Base-by-base conservation (phyloP, 192 early-diverging fungal species). In the Coemansia sp. region DNA sequence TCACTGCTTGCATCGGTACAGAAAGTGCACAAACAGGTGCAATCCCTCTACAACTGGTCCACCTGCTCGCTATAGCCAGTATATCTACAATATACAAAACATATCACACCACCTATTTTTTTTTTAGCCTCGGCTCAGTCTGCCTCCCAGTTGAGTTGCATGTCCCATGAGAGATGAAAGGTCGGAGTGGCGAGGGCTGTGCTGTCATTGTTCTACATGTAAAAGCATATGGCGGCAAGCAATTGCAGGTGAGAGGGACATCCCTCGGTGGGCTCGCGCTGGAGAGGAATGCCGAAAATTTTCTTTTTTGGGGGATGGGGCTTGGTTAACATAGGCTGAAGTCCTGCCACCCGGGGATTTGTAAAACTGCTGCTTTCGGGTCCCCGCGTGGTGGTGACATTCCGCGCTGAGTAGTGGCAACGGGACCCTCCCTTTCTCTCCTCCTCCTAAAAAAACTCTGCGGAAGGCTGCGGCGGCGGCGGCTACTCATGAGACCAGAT, bases 401-500 rank as follows among this genome's bases (percentile, higher is more conserved):
- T 62, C 61, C 18, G 61, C 38, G 39, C 20, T 11, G 38, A 62
- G 9, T 41, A n/a, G 38, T 38, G 22, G 61, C n/a, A 5, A 38
- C 38, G 18, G n/a, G 38, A 33, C 36, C 60, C 22, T 13, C 36
- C 1, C 33, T 38, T 29, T 5, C 36, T 8, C 36, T 38, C 41
- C 38, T 8, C 22, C n/a, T 22, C 60, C 34, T 13, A 40, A 41
- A 41, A 40, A 18, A 22, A 40, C 34, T 24, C 61, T 22, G 38
- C 38, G 31, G 57, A 50, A 50, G 49, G 49, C 8, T 62, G 61
- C 61, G 61, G 61, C 61, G 8, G 61, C 38, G 8, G 61, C 38
- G 38, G 60, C 60, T 62, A 41, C 38, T 62, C 61, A 41, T 41
- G 38, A 40, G 61, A 38, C 61, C 61, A 62, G 34, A 62, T 62